Evolutionary conservation across 257 asterid genomes (phyloP).

Genomic region (Scutellaria minor): DNA sequence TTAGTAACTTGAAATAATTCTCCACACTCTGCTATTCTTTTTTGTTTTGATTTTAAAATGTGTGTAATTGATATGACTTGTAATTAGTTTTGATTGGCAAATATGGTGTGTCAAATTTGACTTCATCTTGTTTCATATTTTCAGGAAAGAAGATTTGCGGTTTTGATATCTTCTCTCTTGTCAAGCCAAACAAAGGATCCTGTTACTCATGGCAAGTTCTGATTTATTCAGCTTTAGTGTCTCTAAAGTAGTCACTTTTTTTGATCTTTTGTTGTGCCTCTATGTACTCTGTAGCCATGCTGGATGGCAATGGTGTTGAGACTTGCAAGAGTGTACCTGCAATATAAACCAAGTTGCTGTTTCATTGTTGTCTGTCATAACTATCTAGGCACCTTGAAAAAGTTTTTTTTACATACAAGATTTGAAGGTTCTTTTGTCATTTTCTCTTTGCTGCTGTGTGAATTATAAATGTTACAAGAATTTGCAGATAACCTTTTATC

Average conservation of each 20-base stretch:
- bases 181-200: slow-evolving; percentile 98
- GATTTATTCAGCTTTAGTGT: slow-evolving; percentile 14
- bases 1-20: not conserved
- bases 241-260: not conserved
- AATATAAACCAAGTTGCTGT: not conserved
- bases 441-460: too few relatives aligned
- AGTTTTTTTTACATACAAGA: not conserved
- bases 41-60: not conserved
- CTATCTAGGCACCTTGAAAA: not conserved
- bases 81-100: not conserved
- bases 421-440: too few relatives aligned
- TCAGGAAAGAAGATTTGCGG: slow-evolving; percentile 97
- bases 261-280: not conserved
- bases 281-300: not conserved
- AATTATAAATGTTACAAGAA: too few relatives aligned
- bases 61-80: not conserved
- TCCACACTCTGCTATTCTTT: not conserved
- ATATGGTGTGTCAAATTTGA: not conserved
- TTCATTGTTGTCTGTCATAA: not conserved
- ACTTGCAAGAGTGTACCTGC: not conserved
- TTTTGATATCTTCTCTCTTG: slow-evolving; percentile 80
- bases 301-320: too few relatives aligned
- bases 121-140: not conserved
- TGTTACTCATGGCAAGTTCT: slow-evolving; percentile 85
- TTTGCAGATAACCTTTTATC: too few relatives aligned